Evolutionary conservation across 345 rosid genomes (phyloP).

Genomic region (Arabidopsis thaliana): TAIR10.1 NC_003071.7:18091501-18092000

Average conservation of each 20-base stretch:
- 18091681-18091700: not conserved
- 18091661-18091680: not conserved
- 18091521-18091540: not conserved
- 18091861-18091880: not conserved
- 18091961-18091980: slow-evolving; percentile 20
- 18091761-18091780: not conserved
- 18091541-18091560: not conserved
- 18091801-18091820: slow-evolving; percentile 33
- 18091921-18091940: slow-evolving; percentile 29
- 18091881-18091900: slow-evolving; percentile 30
- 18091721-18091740: not conserved
- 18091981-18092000: too few relatives aligned
- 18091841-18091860: slow-evolving; percentile 5
- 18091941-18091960: not conserved
- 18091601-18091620: too few relatives aligned
- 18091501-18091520: not conserved
- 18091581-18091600: not conserved
- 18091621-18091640: too few relatives aligned
- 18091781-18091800: not conserved
- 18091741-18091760: slow-evolving; percentile 10
- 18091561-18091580: not conserved
- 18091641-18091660: not conserved
- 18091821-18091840: slow-evolving; percentile 29
- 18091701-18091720: not conserved
- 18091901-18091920: slow-evolving; percentile 19